phyloP scores from a whole-genome alignment of 192 early-diverging fungal species.

The Entophlyctis helioformis region DNA sequence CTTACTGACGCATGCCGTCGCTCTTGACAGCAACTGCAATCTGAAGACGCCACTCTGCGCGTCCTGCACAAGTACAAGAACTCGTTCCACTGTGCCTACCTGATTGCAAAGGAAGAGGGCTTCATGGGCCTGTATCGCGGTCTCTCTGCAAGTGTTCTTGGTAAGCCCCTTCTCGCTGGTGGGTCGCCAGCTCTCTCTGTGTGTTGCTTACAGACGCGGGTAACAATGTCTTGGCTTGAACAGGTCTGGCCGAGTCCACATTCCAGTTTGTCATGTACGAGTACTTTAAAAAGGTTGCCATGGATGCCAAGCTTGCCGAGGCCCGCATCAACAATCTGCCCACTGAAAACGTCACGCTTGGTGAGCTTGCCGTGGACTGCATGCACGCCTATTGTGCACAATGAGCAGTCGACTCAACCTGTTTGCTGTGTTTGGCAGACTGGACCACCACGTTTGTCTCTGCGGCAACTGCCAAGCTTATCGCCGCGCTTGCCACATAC shows the following conservation, averaged over 20 bases:
- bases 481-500: conserved; percentile 80
- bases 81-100: conserved; percentile 61
- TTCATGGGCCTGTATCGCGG: conserved; percentile 78
- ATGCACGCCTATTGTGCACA: not conserved
- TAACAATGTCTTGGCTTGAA: not conserved
- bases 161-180: no score
- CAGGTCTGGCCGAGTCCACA: conserved; percentile 76
- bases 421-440: conserved; percentile 21
- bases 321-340: no score
- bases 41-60: conserved; percentile 14
- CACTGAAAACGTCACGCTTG: no score
- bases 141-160: conserved; percentile 78
- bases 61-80: conserved; percentile 45
- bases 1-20: not conserved
- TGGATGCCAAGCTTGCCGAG: no score
- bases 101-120: conserved; percentile 70
- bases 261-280: conserved; percentile 97
- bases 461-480: conserved; percentile 74
- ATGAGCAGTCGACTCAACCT: no score
- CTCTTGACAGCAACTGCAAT: conserved; percentile 57
- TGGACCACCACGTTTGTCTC: conserved; percentile 77
- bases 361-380: not conserved
- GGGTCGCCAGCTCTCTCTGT: no score
- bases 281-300: conserved; percentile 58
- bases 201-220: no score